Evolutionary conservation across 805 yeast genomes (phyloP), one percentile per base, ranked within the genome.

Genomic region (Vanderwaltozyma polyspora): DNA sequence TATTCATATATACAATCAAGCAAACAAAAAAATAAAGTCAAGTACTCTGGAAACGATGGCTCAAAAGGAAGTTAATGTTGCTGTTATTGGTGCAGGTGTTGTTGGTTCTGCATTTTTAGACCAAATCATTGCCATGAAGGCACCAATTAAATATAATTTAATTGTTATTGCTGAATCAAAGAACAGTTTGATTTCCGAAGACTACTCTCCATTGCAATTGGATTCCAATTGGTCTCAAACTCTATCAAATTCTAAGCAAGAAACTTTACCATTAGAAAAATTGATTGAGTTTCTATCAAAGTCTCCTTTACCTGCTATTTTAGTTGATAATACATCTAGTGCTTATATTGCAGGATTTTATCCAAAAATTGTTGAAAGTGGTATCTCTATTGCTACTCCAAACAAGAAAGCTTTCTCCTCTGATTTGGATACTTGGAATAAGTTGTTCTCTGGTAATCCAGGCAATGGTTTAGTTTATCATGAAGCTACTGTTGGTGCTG

Each of bases 401-500:
- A 91, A 91, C 70, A 91, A 91, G 63, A 91, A 91, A 69, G 99
- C 94, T 0, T 91, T 91, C 55, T 86, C 96, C 8, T 70, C 86
- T 28, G 79, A 74, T 36, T 61, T 81, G 41, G 58, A 64, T 17
- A 62, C 77, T 10, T 91, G 97, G 96, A 72, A 83, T 37, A 68
- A 70, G 33, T 74, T 91, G 36, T 83, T 83, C 49, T 70, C 80
- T 24, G 68, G 66, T 25, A 61, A 64, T 26, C 67, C 71, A 31
- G 64, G 66, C 25, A 67, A 70, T 30, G 77, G 76, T 32, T 68
- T 89, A 43, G 94, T 86, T 29, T 89, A 86, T 68, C 98, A 91
- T 55, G 99, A 91, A 68, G 94, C 98, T 33, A 85, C 96, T 6
- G 97, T 91, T 39, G 97, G 97, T 55, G 99, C 99, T 28, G 99